Percentiles rank a stretch among this genome's conserved stretches.
phyloP scores from a whole-genome alignment of 2,329 filamentous ascomycete species.

The Chaetomium globosum region DNA sequence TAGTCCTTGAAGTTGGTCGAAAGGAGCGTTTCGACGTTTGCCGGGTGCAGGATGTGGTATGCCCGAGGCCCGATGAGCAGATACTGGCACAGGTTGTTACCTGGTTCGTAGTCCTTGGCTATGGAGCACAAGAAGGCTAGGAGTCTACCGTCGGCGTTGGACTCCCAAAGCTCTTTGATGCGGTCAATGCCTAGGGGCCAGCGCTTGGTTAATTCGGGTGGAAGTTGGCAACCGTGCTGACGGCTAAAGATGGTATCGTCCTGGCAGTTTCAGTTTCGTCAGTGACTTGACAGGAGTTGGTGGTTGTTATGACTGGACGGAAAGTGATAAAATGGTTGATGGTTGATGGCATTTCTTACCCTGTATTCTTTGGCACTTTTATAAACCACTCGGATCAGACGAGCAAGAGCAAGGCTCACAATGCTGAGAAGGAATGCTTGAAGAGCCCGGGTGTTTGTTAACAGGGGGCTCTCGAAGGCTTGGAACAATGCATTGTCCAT shows the following conservation, averaged over 20 bases:
- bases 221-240: constrained; percentile 38
- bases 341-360: no score
- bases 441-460: no score
- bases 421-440: no score
- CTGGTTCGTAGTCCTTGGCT: constrained; percentile 40
- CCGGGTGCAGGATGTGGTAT: constrained; percentile 36
- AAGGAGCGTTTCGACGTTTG: constrained; percentile 20
- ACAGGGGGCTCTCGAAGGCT: no score
- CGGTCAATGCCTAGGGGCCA: constrained; percentile 43
- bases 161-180: constrained; percentile 37
- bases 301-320: no score
- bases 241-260: constrained; percentile 25
- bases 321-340: no score
- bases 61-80: constrained; percentile 39
- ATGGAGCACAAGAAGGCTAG: constrained; percentile 38
- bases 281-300: no score
- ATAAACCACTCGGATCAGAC: no score
- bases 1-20: constrained; percentile 44
- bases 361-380: no score
- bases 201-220: constrained; percentile 38
- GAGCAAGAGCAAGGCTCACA: no score
- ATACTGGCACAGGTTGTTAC: constrained; percentile 39
- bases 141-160: constrained; percentile 38
- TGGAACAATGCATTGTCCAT: no score
- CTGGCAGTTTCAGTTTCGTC: background rate